Base-by-base conservation (phyloP, 1,284 basidiomycete species). In the Tilletia setariae region DNA sequence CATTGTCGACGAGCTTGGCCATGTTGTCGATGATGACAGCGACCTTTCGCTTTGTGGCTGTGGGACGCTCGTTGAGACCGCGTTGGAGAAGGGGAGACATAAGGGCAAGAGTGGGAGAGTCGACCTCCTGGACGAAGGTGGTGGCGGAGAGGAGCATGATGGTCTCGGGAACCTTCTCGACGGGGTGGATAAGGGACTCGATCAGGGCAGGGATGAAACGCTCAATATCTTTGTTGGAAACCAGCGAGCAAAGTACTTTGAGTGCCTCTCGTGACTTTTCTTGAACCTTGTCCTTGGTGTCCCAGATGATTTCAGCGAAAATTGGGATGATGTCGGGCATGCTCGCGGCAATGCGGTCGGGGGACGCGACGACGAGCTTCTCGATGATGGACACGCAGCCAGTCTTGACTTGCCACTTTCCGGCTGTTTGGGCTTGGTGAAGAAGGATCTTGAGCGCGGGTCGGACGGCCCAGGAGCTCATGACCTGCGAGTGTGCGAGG, bases 101-200 rank as follows among this genome's bases (percentile, higher is more conserved):
- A 78, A 99, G 90, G 77, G 96, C 97, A 79, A 99, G 91, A 76
- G 96, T 98, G 72, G 96, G 90, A 73, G 95, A 94, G 84, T 98
- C 96, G 86, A 99, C 96, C 88, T 98, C 96, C 73, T 94, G 93
- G 90, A 99, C 96, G 90, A 98, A 98, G 84, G 96, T 98, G 85
- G 96, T 98, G 71, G 96, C 90, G 84, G 94, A 94, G 85, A 98
- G 93, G 85, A 97, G 91, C 82, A 88, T 88, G 82, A 98, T 93
- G 80, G 94, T 97, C 83, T 91, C 92, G 81, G 94, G 91, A 74
- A 98, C 95, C 89, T 98, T 94, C 88, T 98, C 95, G 79, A 97
- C 93, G 81, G 96, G 96, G 88, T 98, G 94, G 86, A 97, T 94
- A 82, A 98, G 87, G 84, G 93, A 91, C 85, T 95, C 92, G 86